These are phyloP conservation scores for Coniochaeta prunicola DNA, from an alignment of 2,329 filamentous ascomycete species.

Conservation along the genomic window DNA sequence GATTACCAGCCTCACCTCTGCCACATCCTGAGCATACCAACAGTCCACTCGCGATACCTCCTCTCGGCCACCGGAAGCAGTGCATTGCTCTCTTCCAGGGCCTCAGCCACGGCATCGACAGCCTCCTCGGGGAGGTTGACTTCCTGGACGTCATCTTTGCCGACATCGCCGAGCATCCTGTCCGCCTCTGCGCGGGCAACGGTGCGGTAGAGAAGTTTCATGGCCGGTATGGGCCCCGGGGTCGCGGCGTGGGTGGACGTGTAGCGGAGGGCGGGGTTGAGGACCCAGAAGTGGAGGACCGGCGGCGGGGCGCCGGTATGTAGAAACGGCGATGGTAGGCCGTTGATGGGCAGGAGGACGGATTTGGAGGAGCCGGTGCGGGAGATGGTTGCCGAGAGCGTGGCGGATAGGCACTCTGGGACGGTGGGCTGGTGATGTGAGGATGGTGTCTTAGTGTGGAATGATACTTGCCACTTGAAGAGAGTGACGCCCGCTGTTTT, in stretches of 20 bases:
- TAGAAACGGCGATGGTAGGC: neutral
- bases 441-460: conserved; percentile 21
- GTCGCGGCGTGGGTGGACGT: conserved; percentile 28
- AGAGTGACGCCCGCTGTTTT: conserved; percentile 38
- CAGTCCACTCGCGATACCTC: conserved; percentile 58
- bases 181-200: conserved; percentile 37
- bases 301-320: conserved; percentile 11
- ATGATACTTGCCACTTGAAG: conserved; percentile 51
- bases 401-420: conserved; percentile 44
- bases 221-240: conserved; percentile 25
- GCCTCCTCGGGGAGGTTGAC: conserved; percentile 44
- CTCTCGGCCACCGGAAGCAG: conserved; percentile 50
- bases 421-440: conserved; percentile 27
- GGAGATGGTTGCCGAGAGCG: conserved; percentile 43
- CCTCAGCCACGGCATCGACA: conserved; percentile 34
- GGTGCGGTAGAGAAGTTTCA: conserved; percentile 46
- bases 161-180: conserved; percentile 40
- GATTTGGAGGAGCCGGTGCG: conserved; percentile 53
- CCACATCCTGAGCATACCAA: conserved; percentile 55
- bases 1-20: neutral
- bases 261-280: conserved; percentile 48
- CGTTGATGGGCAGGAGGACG: conserved; percentile 39
- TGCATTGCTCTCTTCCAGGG: conserved; percentile 38
- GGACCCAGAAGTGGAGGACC: conserved; percentile 43
- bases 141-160: conserved; percentile 53